These are phyloP conservation scores for Lichina pygmaea DNA, from an alignment of 495 filamentous ascomycete species.

Conservation along the genomic window DNA sequence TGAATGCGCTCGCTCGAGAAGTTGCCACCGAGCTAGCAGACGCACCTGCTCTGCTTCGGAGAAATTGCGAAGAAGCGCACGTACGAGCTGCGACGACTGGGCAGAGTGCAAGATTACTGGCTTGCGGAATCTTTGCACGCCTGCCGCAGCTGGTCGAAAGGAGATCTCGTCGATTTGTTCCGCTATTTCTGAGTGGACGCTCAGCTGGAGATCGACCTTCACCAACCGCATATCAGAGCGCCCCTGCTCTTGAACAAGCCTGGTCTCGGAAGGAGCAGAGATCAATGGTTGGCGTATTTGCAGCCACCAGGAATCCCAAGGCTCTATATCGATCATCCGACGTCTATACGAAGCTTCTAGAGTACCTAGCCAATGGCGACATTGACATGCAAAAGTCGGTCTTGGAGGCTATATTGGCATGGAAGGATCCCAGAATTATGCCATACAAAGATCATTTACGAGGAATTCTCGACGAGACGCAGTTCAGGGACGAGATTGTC, in stretches of 20 bases:
- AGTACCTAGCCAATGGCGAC: constrained; percentile 62
- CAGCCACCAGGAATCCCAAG: constrained; percentile 59
- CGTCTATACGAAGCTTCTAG: constrained; percentile 46
- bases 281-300: constrained; percentile 55
- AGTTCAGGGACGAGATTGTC: constrained; percentile 76
- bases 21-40: constrained; percentile 15
- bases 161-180: constrained; percentile 56
- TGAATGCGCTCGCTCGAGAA: constrained; percentile 20
- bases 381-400: constrained; percentile 63
- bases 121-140: constrained; percentile 49
- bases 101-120: constrained; percentile 35
- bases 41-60: constrained; percentile 20
- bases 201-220: not conserved
- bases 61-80: constrained; percentile 17
- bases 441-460: constrained; percentile 69
- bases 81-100: constrained; percentile 1
- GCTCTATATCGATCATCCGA: constrained; percentile 52
- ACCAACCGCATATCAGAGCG: not conserved
- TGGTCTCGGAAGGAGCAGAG: constrained; percentile 42
- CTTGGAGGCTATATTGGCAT: constrained; percentile 63
- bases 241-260: no score
- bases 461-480: constrained; percentile 69
- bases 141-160: constrained; percentile 60
- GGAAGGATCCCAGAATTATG: constrained; percentile 51
- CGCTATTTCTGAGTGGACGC: constrained; percentile 61